Evolutionary conservation across 1,284 basidiomycete species (phyloP), one percentile per base, ranked within the genome.

Genomic region (Irpex rosettiformis): DNA sequence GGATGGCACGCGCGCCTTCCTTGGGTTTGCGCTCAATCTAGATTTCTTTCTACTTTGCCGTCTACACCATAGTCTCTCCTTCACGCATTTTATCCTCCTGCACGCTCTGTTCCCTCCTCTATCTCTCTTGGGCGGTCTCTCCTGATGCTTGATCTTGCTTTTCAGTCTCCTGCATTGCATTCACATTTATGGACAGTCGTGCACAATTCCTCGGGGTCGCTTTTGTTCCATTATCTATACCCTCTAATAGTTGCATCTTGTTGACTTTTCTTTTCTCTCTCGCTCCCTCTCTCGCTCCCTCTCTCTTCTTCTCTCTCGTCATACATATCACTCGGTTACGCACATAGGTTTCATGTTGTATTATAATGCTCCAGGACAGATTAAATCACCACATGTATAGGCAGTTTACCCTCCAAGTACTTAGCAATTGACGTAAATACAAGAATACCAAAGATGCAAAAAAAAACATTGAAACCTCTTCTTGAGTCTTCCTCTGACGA

Each of bases 291-390:
- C n/a, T n/a, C n/a, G 10, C 25, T 5, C 11, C 18, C 28, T 28
- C 52, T 18, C 43, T 25, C 24, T 54, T 40, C 30, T 13, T 45
- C 29, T 24, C 37, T 42, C 54, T 55, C 27, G 21, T 24, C 33
- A 37, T 37, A 37, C 33, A 6, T 37, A 8, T 37, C 33, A 37
- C 33, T 37, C 33, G 33, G 11, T 37, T 37, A 16, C 33, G 33
- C 33, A 8, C 33, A 37, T 16, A 37, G 33, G n/a, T n/a, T 33
- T 40, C 33, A 55, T 55, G 54, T 55, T 55, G 54, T 55, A 55
- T 55, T 55, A 55, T 55, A 55, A 30, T 43, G 43, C 7, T 13
- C 11, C 28, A 28, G 33, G 33, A 37, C 33, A 37, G 33, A 37
- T 37, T 37, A 25, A 29, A 24, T 8, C 43, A 42, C 27, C 18